Evolutionary conservation across 2,329 filamentous ascomycete genomes (phyloP).

Genomic region (Cladosporium sp.): DNA sequence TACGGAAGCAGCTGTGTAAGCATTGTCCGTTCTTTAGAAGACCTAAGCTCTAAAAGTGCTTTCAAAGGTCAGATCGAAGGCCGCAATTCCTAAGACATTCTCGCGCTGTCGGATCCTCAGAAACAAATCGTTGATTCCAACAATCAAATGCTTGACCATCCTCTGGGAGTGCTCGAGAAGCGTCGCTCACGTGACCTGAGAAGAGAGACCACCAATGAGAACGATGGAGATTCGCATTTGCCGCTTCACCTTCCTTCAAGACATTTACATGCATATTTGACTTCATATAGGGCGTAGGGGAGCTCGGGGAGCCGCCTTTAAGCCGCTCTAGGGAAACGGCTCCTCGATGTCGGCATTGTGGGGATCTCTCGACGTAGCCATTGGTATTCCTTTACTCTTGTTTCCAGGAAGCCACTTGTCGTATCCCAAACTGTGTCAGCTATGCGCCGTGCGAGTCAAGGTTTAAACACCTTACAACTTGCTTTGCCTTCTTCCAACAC

Average conservation of each 20-base stretch:
- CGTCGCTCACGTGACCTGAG: not conserved
- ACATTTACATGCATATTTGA: not conserved
- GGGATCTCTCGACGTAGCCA: not conserved
- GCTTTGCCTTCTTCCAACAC: not conserved
- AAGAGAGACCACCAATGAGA: not conserved
- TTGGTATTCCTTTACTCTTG: conserved; percentile 1
- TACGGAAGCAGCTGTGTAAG: too few relatives aligned
- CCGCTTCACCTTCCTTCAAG: not conserved
- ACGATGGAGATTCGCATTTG: not conserved
- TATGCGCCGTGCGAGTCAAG: conserved; percentile 7
- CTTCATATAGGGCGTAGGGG: not conserved
- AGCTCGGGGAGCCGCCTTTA: too few relatives aligned
- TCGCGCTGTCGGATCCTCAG: too few relatives aligned
- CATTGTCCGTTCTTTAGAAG: too few relatives aligned
- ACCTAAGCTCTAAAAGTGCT: too few relatives aligned
- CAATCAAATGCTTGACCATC: too few relatives aligned
- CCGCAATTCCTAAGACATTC: too few relatives aligned
- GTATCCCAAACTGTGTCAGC: not conserved
- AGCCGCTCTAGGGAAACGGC: not conserved
- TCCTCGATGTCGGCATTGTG: not conserved
- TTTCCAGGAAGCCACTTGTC: not conserved
- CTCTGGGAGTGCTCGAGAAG: too few relatives aligned
- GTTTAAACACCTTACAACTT: not conserved
- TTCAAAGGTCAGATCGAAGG: too few relatives aligned
- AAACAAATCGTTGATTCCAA: too few relatives aligned